Base-by-base conservation (phyloP, 306 rosid genomes). In the peach (Prunus persica) region DNA sequence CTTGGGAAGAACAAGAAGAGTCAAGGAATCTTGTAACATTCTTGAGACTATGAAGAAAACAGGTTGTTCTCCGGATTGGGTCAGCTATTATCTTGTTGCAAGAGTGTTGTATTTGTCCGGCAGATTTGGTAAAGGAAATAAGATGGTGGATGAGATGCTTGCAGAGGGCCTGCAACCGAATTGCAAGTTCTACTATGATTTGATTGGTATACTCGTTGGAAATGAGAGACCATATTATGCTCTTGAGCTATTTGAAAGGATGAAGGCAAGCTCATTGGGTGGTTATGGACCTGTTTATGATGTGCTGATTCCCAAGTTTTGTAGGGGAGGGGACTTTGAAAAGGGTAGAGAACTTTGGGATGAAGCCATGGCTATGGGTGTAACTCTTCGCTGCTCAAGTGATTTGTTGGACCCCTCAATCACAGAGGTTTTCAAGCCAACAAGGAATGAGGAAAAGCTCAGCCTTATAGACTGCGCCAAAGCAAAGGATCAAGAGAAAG, bases 281-380 rank as follows among this genome's bases (percentile, higher is more conserved):
- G 93, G 90, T 73, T 84, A 89, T 71, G 90, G 96, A 50, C 97
- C 92, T 3, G 88, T 93, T 83, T 93, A 93, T 86, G 96, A 91
- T 77, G 89, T 89, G 67, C 90, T 93, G 57, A 93, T 93, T 69
- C 92, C 96, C 54, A 93, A 91, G 81, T 83, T 91, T 41, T 89
- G 91, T 64, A 81, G 82, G 71, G 93, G 88, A 79, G 96, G 98
- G 62, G 86, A 81, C 73, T 89, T 89, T 76, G 92, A 80, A 55
- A 91, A 84, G 82, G 98, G 96, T 24, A 88, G 81, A 76, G 86
- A 89, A 75, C 93, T 89, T 22, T 93, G 97, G 97, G 86, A 89
- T 46, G 97, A 93, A 73, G 98, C 96, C 56, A 30, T 46, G 18
- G 19, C 60, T 13, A 78, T 86, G 92, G 96, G 96, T n/a, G 72